Base-by-base conservation (phyloP, 1,139 yeast genomes). In the Zygoascus hellenicus region DNA sequence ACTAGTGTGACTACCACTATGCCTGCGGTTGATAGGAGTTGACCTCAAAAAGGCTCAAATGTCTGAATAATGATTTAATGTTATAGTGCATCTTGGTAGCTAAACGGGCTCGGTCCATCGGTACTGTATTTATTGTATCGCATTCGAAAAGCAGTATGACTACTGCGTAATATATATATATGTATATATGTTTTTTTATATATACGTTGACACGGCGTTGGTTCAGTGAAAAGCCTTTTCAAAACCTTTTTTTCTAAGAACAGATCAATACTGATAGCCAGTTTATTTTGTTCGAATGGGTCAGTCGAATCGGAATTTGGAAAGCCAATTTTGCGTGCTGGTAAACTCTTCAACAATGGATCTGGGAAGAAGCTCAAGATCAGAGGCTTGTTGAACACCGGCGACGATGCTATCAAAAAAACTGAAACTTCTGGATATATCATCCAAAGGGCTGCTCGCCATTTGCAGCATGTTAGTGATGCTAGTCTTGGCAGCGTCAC, bases 261-360 rank as follows among this genome's bases (percentile, higher is more conserved):
- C 32, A 29, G 32, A 29, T 29, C 32, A 29, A 29, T 29, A 9
- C 11, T 29, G 11, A 29, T 29, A 11, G 11, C 9, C 9, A 11
- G 11, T 29, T n/a, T 31, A 9, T 31, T n/a, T 31, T n/a, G 15
- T 31, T 31, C 15, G 13, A 13, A 31, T 42, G 22, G n/a, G 4
- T 22, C 7, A 15, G 6, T 42, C 28, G 26, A 31, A 43, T 15
- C 40, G 33, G 17, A 19, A 36, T 29, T 36, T 36, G 4, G 29
- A 26, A n/a, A 72, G 66, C 76, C 76, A 76, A 14, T 60, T 64
- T 54, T 76, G 72, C 10, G 83, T 73, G 15, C 61, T 67, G 13
- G 53, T 55, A 45, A 78, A 71, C 26, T 64, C 63, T 22, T 63
- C 56, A 43, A 59, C 62, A 49, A 67, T 68, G 2, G 60, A 61